Evolutionary conservation across 2,329 filamentous ascomycete species (phyloP).

Genomic region (Botrytis elliptica): DNA sequence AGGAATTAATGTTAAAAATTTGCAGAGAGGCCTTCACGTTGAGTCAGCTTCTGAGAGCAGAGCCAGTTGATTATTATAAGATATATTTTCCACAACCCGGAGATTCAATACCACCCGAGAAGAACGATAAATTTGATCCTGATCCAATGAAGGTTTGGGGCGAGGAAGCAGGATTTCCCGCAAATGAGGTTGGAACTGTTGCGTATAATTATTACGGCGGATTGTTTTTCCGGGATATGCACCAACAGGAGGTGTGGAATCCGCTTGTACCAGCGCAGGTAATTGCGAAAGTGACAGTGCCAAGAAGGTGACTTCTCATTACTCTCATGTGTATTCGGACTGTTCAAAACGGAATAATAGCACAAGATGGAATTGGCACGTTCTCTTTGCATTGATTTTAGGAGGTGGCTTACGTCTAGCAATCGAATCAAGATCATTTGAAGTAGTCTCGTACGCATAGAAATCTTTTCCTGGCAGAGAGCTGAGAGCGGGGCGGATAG

Average conservation of each 20-base stretch:
- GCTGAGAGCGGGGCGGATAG: neutral
- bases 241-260: neutral
- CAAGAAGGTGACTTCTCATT: no score
- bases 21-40: neutral
- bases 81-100: neutral
- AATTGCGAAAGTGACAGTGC: accelerated
- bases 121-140: no score
- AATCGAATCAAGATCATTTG: neutral
- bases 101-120: no score
- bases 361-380: no score
- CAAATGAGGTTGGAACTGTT: neutral
- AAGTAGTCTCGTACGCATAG: neutral
- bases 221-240: neutral
- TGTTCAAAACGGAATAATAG: no score
- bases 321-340: no score
- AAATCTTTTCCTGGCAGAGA: neutral
- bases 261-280: neutral
- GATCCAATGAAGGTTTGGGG: no score
- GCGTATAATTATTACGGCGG: neutral
- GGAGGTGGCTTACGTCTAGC: neutral
- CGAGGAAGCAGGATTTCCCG: neutral
- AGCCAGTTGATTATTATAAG: accelerated
- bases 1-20: neutral
- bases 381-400: no score
- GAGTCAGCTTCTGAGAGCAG: neutral